Evolutionary conservation across 1,139 yeast genomes (phyloP).

Genomic region (Sugiyamaella neomexicana): DNA sequence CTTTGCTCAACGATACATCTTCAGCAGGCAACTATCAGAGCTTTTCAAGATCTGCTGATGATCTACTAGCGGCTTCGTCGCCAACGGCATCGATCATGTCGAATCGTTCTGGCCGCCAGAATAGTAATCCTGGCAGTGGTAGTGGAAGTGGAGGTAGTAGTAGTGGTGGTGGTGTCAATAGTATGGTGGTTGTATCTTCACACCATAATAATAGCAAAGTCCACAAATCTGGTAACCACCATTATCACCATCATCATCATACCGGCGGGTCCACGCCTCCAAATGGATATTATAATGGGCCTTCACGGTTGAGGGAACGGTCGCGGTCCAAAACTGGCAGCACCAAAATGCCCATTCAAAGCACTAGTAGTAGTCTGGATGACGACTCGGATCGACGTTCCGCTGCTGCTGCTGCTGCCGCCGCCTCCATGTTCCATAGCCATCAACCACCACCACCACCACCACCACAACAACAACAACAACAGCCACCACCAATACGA

Average conservation of each 20-base stretch:
- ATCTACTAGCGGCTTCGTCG: slow-evolving; percentile 8
- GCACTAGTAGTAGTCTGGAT: neutral
- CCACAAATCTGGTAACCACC: slow-evolving; percentile 26
- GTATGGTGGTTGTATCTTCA: neutral
- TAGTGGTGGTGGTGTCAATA: neutral
- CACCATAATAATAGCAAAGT: slow-evolving; percentile 21
- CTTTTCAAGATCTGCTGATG: slow-evolving; percentile 14
- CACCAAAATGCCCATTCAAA: neutral
- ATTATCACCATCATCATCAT: slow-evolving; percentile 22
- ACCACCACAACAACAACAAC: too few relatives aligned
- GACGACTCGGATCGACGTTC: slow-evolving; percentile 3
- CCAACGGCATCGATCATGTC: neutral
- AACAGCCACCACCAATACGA: neutral
- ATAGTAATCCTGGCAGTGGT: neutral
- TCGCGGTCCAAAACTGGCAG: slow-evolving; percentile 6
- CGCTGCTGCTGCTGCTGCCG: neutral
- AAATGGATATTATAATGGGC: slow-evolving; percentile 5
- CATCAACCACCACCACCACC: too few relatives aligned
- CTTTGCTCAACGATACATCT: slow-evolving; percentile 18
- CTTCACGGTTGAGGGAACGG: slow-evolving; percentile 3
- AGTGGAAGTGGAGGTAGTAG: neutral
- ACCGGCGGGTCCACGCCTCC: slow-evolving; percentile 16
- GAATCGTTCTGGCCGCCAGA: slow-evolving; percentile 6
- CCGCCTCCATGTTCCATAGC: too few relatives aligned
- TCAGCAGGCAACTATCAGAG: slow-evolving; percentile 8